A percentile compares a stretch with the other conserved stretches of the same genome.
Conservation (phyloP, 2,329 filamentous ascomycete genomes). For the Cordyceps farinosa region DNA sequence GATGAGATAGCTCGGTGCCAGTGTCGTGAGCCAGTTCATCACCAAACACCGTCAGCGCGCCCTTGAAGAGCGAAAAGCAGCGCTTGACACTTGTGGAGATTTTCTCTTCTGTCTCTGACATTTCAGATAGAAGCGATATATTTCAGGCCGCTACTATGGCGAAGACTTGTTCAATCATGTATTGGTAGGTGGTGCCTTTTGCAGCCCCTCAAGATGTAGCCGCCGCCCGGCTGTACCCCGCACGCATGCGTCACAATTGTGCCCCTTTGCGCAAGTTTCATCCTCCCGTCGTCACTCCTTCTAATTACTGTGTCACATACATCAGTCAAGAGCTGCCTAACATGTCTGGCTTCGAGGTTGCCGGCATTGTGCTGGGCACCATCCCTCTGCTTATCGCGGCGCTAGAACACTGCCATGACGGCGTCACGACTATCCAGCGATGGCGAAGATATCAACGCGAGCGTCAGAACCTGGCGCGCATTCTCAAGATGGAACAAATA, state of each 20-base stretch:
- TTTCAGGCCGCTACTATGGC: neutral
- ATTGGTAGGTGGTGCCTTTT: neutral
- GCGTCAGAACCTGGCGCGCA: neutral
- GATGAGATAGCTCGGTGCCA: neutral
- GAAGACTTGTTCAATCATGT: neutral
- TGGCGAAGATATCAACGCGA: neutral
- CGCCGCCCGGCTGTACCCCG: no score
- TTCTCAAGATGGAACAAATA: neutral
- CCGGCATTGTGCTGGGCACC: constrained; percentile 21
- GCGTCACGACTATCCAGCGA: neutral
- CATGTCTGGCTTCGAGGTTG: constrained; percentile 22
- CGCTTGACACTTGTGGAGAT: neutral
- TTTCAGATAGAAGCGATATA: neutral
- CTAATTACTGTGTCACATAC: no score
- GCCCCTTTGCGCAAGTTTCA: neutral
- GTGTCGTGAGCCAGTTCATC: neutral
- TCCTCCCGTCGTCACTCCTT: no score
- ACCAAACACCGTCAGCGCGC: rapidly evolving
- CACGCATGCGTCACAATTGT: no score
- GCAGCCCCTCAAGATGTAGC: no score
- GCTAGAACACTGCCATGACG: constrained; percentile 19
- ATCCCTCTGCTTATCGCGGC: constrained; percentile 19
- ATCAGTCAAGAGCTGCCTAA: no score
- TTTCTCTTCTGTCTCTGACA: neutral
- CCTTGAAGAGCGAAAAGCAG: neutral